Conservation (phyloP, 176 grass and related monocot genomes). For the Aegilops umbellulata region DNA sequence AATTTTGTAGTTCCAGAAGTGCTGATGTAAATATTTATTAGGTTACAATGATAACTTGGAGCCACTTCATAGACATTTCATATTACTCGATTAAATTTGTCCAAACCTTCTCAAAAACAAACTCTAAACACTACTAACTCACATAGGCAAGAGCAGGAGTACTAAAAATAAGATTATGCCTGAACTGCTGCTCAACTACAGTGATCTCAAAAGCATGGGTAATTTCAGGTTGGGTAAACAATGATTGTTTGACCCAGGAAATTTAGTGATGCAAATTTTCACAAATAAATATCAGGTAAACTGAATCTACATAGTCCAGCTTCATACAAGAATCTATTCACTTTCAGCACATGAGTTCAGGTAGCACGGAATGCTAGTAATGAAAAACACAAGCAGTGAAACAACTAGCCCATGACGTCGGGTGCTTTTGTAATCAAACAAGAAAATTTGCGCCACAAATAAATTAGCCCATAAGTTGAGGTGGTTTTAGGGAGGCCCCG, state of each 20-base stretch:
- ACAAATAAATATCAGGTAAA: background rate
- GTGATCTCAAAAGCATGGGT: background rate
- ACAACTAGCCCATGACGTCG: background rate
- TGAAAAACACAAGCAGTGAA: background rate
- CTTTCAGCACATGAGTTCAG: background rate
- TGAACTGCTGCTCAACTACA: background rate
- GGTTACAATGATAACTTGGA: background rate
- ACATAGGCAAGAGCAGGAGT: background rate
- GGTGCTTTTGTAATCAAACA: background rate
- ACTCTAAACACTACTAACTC: background rate
- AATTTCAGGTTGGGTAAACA: background rate
- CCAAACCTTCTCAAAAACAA: background rate
- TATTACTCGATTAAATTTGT: background rate
- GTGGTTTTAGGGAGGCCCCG: too few species aligned
- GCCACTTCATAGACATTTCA: background rate
- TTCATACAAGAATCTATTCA: background rate
- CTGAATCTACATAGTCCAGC: background rate
- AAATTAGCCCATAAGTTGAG: background rate
- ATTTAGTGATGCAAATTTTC: background rate
- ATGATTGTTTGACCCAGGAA: background rate
- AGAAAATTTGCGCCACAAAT: background rate
- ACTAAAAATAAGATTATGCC: background rate
- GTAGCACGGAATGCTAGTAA: background rate
- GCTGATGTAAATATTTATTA: background rate
- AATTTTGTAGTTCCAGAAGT: background rate